Evolutionary conservation across 805 yeast species (phyloP), one percentile per base, ranked within the genome.

Genomic region (Cyberlindnera nakhonratchasimensis): DNA sequence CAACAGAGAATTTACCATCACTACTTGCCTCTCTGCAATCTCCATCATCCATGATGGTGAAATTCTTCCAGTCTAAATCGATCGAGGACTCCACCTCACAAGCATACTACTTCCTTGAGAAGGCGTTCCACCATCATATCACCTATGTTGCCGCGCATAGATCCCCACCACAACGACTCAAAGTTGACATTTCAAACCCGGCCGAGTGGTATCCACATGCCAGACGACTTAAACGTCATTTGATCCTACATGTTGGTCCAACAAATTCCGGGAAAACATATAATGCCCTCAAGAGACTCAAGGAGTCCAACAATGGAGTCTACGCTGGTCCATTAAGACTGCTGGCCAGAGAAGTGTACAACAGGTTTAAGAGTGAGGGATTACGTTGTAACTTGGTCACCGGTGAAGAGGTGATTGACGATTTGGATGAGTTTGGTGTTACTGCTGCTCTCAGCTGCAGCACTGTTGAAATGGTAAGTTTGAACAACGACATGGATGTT

Each of bases 251-350:
- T 60, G 86, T 93, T 10, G 99, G 99, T 0, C 99, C 99, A 1
- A 93, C 99, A 0, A 93, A 93, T 61, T 82, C 93, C 51, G 99
- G 99, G 11, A 93, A 93, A 57, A 93, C 98, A 0, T 86, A 86
- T 58, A 74, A 77, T 36, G 96, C 98, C 0, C 65, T 93, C 34
- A 71, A 83, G 53, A 72, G 79, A 42, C 69, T 93, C 37, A 80
- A 80, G 52, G 55, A 62, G 17, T 79, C 88, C 13, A 70, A 78
- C 24, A 72, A 80, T 16, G 99, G 99, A 0, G 86, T 84, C 51
- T 93, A 82, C 63, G 98, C 98, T 0, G 98, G 98, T 1, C 99
- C 99, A 0, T 66, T 93, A 35, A 71, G 99, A 46, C 69, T 93
- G 42, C 69, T 93, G 39, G 99, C 98, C 0, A 70, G 97, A 47